Evolutionary conservation across 1,139 yeast genomes (phyloP).

Genomic region (Kazachstania sp.): DNA sequence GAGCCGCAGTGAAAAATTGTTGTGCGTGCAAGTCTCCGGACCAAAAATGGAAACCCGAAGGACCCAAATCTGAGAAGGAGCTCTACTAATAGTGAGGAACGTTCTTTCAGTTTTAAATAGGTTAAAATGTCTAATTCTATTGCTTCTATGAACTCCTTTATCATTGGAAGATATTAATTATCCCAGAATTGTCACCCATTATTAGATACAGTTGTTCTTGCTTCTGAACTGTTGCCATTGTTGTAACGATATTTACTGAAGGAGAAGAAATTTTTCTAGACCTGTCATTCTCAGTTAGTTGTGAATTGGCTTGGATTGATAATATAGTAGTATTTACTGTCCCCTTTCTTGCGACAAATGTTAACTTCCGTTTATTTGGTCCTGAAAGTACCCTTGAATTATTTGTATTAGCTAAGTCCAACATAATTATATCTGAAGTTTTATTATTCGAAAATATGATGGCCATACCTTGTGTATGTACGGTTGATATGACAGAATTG

Average conservation of each 20-base stretch:
- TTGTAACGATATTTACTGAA: constrained; percentile 15
- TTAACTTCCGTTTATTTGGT: constrained; percentile 1
- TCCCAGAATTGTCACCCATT: constrained; percentile 21
- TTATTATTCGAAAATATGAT: constrained; percentile 13
- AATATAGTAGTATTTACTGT: constrained; percentile 15
- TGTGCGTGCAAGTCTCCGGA: too few species aligned
- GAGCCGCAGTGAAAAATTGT: neutral
- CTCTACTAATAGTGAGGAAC: too few species aligned
- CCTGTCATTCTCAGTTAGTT: neutral
- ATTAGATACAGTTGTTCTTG: constrained; percentile 11
- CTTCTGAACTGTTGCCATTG: constrained; percentile 8
- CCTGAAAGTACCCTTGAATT: constrained; percentile 11
- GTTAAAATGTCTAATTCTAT: neutral
- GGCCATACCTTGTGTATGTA: constrained; percentile 3
- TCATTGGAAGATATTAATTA: constrained; percentile 10
- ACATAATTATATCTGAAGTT: constrained; percentile 12
- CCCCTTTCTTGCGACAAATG: constrained; percentile 12
- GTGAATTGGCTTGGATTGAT: neutral
- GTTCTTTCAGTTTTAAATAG: too few species aligned
- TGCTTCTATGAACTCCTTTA: neutral
- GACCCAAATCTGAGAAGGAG: too few species aligned
- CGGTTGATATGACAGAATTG: constrained; percentile 6
- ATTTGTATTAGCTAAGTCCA: constrained; percentile 13
- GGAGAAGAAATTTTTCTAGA: constrained; percentile 5
- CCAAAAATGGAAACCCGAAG: too few species aligned